A percentile compares a stretch with the other conserved stretches of the same genome.
These are phyloP conservation scores for Boletellus sp. DNA, from an alignment of 1,284 basidiomycete genomes.

Conservation along the genomic window DNA sequence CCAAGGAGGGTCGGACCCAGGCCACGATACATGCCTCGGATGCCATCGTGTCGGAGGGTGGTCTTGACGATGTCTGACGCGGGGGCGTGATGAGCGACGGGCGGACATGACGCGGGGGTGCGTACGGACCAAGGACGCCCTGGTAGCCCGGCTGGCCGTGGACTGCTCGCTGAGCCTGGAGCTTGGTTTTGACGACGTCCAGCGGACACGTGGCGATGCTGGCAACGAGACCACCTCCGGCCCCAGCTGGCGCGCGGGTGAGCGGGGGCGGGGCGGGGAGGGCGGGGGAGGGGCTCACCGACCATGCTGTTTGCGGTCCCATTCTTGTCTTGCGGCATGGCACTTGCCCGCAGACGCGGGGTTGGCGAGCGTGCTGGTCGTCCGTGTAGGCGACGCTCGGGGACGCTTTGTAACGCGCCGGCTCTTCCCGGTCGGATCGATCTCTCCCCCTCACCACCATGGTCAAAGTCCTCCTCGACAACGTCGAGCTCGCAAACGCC, in stretches of 20 bases:
- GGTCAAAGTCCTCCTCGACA: slow-evolving; percentile 51
- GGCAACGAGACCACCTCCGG: slow-evolving; percentile 85
- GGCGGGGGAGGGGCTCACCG: slow-evolving; percentile 36
- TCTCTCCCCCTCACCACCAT: slow-evolving; percentile 24
- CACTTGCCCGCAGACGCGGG: slow-evolving; percentile 59
- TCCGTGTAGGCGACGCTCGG: slow-evolving; percentile 1
- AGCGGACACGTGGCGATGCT: slow-evolving; percentile 95
- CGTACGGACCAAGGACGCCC: slow-evolving; percentile 66
- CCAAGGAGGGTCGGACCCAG: slow-evolving; percentile 93
- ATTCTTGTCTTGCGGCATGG: slow-evolving; percentile 56
- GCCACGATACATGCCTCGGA: slow-evolving; percentile 88
- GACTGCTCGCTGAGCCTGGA: slow-evolving; percentile 83
- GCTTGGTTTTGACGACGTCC: slow-evolving; percentile 95
- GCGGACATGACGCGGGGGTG: neutral
- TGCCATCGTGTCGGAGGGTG: slow-evolving; percentile 72
- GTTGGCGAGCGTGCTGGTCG: slow-evolving; percentile 32
- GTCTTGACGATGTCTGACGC: slow-evolving; percentile 63
- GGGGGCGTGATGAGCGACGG: neutral
- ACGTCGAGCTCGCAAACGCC: slow-evolving; percentile 53
- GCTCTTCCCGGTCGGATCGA: slow-evolving; percentile 1
- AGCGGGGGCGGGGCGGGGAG: neutral
- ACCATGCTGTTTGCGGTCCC: slow-evolving; percentile 78
- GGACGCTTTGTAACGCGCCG: neutral
- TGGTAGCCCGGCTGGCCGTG: slow-evolving; percentile 68
- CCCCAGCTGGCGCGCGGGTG: slow-evolving; percentile 56